Evolutionary conservation across 2,329 filamentous ascomycete species (phyloP).

Genomic region (Penicillium verrucosum): DNA sequence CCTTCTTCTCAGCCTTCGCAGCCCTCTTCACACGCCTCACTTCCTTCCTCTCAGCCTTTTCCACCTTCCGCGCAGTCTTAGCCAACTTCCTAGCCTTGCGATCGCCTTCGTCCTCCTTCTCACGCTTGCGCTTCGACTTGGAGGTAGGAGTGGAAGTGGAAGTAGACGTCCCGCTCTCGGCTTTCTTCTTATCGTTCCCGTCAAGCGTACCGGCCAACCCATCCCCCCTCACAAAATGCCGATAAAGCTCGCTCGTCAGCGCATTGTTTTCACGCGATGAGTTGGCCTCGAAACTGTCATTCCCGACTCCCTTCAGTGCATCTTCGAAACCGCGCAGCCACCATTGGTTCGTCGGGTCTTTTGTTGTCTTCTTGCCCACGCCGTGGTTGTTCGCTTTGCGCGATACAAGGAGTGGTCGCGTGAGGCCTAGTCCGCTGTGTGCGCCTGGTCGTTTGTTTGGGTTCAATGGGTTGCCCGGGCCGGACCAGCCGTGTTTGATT

Average conservation of each 20-base stretch:
- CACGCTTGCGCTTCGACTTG: constrained; percentile 34
- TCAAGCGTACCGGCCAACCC: constrained; percentile 65
- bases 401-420: constrained; percentile 76
- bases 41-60: constrained; percentile 20
- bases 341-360: constrained; percentile 75
- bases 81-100: constrained; percentile 21
- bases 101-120: constrained; percentile 30
- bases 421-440: constrained; percentile 70
- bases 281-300: constrained; percentile 58
- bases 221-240: constrained; percentile 80
- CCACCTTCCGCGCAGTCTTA: constrained; percentile 36
- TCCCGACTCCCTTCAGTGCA: constrained; percentile 71
- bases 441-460: constrained; percentile 50
- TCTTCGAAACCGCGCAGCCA: constrained; percentile 95
- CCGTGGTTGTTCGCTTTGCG: constrained; percentile 80
- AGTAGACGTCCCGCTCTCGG: constrained; percentile 12
- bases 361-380: constrained; percentile 70
- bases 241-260: constrained; percentile 62
- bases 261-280: constrained; percentile 48
- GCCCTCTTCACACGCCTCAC: constrained; percentile 21
- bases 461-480: constrained; percentile 83
- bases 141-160: constrained; percentile 6
- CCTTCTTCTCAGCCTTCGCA: constrained; percentile 13
- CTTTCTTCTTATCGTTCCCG: constrained; percentile 14
- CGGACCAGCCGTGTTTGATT: constrained; percentile 83